These are phyloP conservation scores for Saccharum spontaneum DNA, from an alignment of 176 grass and related monocot genomes.

Conservation along the genomic window DNA sequence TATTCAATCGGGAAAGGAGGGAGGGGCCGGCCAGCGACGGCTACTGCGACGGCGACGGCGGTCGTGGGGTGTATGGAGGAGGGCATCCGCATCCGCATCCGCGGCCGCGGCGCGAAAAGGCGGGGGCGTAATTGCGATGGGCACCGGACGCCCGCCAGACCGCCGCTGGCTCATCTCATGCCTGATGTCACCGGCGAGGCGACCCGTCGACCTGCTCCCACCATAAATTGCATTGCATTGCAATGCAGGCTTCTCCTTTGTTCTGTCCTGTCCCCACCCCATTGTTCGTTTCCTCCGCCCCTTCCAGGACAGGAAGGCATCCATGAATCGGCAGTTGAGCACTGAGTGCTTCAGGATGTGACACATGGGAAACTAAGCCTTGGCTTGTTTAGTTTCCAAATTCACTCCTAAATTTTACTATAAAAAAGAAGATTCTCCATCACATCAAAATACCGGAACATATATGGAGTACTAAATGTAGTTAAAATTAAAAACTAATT, in stretches of 20 bases:
- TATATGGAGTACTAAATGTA: too few relatives aligned
- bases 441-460: too few relatives aligned
- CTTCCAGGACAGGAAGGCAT: background rate
- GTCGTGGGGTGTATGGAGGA: background rate
- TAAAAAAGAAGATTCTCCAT: too few relatives aligned
- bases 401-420: too few relatives aligned
- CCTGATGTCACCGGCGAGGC: background rate
- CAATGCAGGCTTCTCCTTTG: background rate
- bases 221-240: background rate
- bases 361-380: background rate
- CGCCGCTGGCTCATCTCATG: background rate
- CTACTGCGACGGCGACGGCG: background rate
- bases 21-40: slow-evolving; percentile 15
- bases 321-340: background rate
- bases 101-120: background rate
- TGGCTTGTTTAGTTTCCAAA: too few relatives aligned
- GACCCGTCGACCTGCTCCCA: background rate
- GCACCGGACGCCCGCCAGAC: background rate
- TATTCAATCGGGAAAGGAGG: slow-evolving; percentile 25
- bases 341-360: background rate
- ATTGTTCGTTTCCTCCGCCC: background rate
- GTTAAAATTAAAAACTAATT: too few relatives aligned
- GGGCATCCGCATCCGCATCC: background rate
- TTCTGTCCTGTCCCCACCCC: background rate
- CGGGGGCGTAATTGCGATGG: slow-evolving; percentile 1